These are phyloP conservation scores for Lactarius indigo DNA, from an alignment of 768 basidiomycete genomes.

Conservation along the genomic window DNA sequence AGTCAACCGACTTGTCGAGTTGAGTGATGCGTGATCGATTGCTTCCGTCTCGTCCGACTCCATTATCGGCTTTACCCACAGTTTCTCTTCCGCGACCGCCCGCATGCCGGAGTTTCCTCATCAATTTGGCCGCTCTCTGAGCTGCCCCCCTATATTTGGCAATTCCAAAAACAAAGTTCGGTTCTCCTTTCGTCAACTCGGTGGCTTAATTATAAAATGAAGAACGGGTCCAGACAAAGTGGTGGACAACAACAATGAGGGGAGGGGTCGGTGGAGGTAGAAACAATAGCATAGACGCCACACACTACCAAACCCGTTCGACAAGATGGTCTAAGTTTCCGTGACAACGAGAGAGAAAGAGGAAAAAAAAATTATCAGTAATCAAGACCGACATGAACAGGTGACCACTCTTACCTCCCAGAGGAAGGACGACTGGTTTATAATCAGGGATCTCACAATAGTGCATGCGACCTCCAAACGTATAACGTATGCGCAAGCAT, in stretches of 20 bases:
- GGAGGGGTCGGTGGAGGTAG: neutral
- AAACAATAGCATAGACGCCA: constrained; percentile 10
- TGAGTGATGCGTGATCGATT: neutral
- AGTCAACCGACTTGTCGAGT: neutral
- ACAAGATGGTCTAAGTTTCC: constrained; percentile 23
- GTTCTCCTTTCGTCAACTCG: constrained; percentile 1
- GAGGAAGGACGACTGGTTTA: constrained; percentile 65
- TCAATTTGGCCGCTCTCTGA: too few relatives aligned
- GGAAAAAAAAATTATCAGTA: neutral
- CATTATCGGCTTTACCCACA: constrained; percentile 10
- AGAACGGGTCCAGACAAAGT: constrained; percentile 8
- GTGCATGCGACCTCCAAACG: constrained; percentile 70
- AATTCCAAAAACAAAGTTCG: constrained; percentile 4
- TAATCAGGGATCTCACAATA: constrained; percentile 75
- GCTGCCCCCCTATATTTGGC: neutral
- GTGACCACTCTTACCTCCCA: constrained; percentile 53
- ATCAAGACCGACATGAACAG: neutral
- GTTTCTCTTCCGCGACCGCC: constrained; percentile 23
- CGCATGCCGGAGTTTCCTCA: constrained; percentile 11
- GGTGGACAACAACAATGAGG: constrained; percentile 14
- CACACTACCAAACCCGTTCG: constrained; percentile 11
- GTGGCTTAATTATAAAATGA: constrained; percentile 13
- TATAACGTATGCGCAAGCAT: constrained; percentile 66
- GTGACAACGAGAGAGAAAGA: constrained; percentile 15
- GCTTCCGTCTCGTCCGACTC: constrained; percentile 9